Base-by-base conservation (phyloP, 345 rosid genomes). In the Populus tremula region DNA sequence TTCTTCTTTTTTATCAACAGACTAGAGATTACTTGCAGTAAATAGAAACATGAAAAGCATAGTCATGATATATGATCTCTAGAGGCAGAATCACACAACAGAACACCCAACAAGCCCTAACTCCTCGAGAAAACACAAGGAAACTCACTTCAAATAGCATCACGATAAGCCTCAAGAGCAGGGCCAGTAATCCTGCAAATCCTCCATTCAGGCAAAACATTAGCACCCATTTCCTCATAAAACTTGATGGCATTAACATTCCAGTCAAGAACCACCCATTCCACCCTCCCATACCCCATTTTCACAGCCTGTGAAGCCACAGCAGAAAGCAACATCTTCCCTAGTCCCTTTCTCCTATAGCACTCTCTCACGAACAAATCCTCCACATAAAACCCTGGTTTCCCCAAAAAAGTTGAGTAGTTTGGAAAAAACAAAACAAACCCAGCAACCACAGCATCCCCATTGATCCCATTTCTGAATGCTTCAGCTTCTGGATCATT, bases 241-340 rank as follows among this genome's bases (percentile, higher is more conserved):
- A 94, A 94, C 81, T 84, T 86, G 4, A 91, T 90, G 7, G 97
- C 93, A 78, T 90, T 91, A 27, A 83, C 85, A 79, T 94, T 94
- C 98, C 97, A 93, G 77, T 93, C 97, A 76, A 91, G 92, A 76
- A 92, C 98, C 53, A 85, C 80, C 97, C 97, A 92, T 71, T 91
- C 97, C 7, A 94, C 97, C 72, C 97, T 91, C 20, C 96, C 96
- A 54, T 94, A 92, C 59, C 87, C 93, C 93, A 94, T 91, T 74
- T 87, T 90, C 88, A 86, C 94, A 5, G 96, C 93, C 79, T 92
- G 97, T 61, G 75, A 81, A 27, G 97, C 94, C 76, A 94, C 98
- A 9, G 97, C 94, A 0, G 88, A 77, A 31, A 94, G 74, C 76
- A 94, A 79, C 93, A 94, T 80, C 76, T 77, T 83, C 80, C 97